phyloP scores from a whole-genome alignment of 352 stramenopile species.

The Pythium dissotocum region DNA sequence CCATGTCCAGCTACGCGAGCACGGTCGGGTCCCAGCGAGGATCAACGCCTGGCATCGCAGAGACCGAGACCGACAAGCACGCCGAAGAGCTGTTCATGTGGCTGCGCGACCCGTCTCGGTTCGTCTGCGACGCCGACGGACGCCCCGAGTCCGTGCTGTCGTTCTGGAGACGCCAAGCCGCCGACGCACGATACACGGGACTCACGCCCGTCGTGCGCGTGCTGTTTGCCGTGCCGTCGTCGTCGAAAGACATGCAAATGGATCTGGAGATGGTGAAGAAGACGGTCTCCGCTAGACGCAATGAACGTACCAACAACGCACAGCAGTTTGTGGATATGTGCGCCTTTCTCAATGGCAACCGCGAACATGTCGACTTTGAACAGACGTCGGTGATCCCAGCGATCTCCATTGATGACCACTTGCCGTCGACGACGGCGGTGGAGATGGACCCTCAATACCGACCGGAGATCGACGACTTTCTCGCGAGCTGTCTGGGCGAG shows the following conservation, averaged over 20 bases:
- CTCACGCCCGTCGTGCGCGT: not conserved
- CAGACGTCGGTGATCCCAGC: not conserved
- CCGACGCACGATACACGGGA: not conserved
- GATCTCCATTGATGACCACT: not conserved
- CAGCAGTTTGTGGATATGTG: slow-evolving; percentile 1
- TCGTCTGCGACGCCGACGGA: not conserved
- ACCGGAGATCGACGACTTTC: not conserved
- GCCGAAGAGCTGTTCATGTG: not conserved
- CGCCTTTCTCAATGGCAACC: slow-evolving; percentile 2
- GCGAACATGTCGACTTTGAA: not conserved
- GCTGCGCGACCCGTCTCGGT: not conserved
- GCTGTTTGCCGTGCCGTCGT: slow-evolving; percentile 10
- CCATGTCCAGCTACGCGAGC: not conserved
- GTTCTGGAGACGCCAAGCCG: slow-evolving; percentile 8
- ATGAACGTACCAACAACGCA: not conserved
- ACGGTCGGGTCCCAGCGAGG: not conserved
- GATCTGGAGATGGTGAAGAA: not conserved
- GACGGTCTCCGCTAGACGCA: not conserved
- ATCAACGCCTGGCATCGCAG: not conserved
- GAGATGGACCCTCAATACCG: not conserved
- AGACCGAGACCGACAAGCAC: not conserved
- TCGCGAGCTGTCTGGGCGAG: not conserved
- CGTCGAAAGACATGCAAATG: not conserved
- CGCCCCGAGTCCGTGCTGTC: slow-evolving; percentile 1
- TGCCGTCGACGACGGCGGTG: not conserved